Base-by-base conservation (phyloP, 2,329 filamentous ascomycete genomes). In the Microthyrium microscopicum region DNA sequence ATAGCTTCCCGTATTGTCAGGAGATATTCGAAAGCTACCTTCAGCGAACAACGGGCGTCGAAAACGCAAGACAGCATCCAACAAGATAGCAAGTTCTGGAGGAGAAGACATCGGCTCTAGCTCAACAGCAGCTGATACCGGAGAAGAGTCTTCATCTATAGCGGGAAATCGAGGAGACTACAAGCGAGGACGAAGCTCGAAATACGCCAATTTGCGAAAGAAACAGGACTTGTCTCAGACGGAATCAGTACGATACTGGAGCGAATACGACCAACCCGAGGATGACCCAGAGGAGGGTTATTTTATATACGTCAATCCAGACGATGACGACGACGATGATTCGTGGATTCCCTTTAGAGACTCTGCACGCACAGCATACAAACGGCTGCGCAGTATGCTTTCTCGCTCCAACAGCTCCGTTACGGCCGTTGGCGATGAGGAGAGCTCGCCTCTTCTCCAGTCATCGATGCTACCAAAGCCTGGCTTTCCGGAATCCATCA, bases 241-340 rank as follows among this genome's bases (percentile, higher is more conserved):
- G n/a, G 3, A n/a, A 26, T 6, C 17, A 18, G 15, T 26, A 21
- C 39, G 48, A 16, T 89, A 87, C 49, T 91, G 82, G 81, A 87
- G 81, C 52, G 82, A 91, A 51, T 89, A 87, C 51, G 82, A 91
- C 43, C 59, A 85, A 48, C 79, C 78, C 6, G 83, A 81, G 49
- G 78, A 84, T 35, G 51, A 43, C 8, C 57, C 56, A 8, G 71
- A 66, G 3, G 56, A 64, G 27, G 67, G 66, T 20, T 89, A 83
- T 51, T 66, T 71, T 28, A 74, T 89, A 42, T 83, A 81, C 45
- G 61, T 87, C 38, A 68, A 85, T 47, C 79, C 80, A 0, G 66
- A 81, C 42, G 68, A 68, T 2, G 21, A 25, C 7, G 12, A 31
- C 2, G 31, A 36, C n/a, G n/a, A n/a, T n/a, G n/a, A n/a, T n/a